Evolutionary conservation across 495 filamentous ascomycete species (phyloP).

Genomic region (Pseudomonodictys pantanalensis): DNA sequence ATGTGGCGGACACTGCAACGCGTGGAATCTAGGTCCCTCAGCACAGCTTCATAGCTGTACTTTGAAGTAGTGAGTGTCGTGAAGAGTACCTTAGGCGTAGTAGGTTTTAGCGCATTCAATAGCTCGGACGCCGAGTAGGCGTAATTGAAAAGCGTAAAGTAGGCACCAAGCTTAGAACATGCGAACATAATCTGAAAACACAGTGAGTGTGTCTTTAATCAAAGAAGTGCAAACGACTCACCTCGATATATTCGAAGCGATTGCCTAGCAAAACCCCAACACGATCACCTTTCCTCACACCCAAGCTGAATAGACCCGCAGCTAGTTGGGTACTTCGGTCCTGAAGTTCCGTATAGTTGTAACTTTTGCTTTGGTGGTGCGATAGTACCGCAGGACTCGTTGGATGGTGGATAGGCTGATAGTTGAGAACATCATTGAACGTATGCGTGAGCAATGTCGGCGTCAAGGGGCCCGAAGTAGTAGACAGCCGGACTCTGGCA

Average conservation of each 20-base stretch:
- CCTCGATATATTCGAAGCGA: constrained; percentile 27
- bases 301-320: not conserved
- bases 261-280: constrained; percentile 23
- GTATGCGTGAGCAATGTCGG: not conserved
- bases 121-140: constrained; percentile 30
- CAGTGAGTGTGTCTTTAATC: not conserved
- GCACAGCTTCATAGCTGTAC: not conserved
- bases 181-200: constrained; percentile 23
- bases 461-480: not conserved
- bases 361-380: not conserved
- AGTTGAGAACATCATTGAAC: not conserved
- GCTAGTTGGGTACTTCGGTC: not conserved
- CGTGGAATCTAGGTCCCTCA: not conserved
- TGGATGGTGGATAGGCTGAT: not conserved
- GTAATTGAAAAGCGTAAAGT: constrained; percentile 26
- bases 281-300: constrained; percentile 22
- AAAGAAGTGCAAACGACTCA: constrained; percentile 5
- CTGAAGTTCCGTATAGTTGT: not conserved
- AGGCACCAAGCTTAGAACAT: constrained; percentile 11
- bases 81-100: constrained; percentile 24
- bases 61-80: constrained; percentile 6
- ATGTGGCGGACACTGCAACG: not conserved
- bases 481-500: not conserved
- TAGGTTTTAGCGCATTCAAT: constrained; percentile 9
- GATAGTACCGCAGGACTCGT: not conserved